phyloP scores from a whole-genome alignment of 345 rosid genomes.

The Rhodamnia rubescens region DNA sequence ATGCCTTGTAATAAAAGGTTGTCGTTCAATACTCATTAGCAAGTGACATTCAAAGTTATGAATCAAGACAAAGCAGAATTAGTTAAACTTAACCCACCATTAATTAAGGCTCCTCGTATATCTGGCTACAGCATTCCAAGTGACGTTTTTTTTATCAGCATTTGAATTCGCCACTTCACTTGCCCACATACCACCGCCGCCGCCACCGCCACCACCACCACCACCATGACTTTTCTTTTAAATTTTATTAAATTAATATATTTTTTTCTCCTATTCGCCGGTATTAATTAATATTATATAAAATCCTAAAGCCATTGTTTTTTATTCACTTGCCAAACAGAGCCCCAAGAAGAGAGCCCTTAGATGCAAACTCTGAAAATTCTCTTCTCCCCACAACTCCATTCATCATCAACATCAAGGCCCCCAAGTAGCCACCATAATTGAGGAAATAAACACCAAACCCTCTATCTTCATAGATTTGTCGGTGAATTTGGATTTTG shows the following conservation, averaged over 20 bases:
- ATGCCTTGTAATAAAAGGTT: neutral
- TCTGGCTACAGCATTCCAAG: neutral
- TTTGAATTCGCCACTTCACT: neutral
- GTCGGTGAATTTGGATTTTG: constrained; percentile 5
- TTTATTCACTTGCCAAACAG: neutral
- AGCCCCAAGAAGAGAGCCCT: neutral
- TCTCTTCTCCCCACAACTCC: neutral
- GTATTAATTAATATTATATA: neutral
- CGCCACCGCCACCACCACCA: neutral
- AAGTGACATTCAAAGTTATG: neutral
- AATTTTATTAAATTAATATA: neutral
- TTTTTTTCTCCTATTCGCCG: neutral
- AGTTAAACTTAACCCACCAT: neutral
- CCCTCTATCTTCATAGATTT: neutral
- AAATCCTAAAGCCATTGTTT: neutral
- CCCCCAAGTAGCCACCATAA: neutral
- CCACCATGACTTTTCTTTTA: neutral
- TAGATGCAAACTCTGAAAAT: neutral
- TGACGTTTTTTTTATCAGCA: neutral
- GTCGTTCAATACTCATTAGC: neutral
- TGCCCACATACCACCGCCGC: neutral
- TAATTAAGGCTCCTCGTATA: neutral
- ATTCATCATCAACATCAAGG: neutral
- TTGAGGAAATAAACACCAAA: neutral
- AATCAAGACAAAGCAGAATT: neutral